Percentiles rank a stretch among this genome's conserved stretches.
phyloP scores from a whole-genome alignment of 148 eudicot genomes.

The Cornus controversa region DNA sequence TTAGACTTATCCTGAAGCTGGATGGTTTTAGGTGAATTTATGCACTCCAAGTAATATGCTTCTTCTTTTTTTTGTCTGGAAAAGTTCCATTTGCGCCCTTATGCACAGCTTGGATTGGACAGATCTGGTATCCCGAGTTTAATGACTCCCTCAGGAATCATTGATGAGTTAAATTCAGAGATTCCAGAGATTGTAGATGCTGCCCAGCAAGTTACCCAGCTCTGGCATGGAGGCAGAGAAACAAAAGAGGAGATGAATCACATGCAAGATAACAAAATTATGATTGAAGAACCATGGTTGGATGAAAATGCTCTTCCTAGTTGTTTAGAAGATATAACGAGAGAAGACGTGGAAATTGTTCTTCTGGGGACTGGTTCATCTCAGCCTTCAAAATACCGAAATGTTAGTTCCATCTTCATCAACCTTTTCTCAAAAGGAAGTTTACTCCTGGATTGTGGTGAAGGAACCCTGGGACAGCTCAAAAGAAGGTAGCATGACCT shows the following conservation, averaged over 20 bases:
- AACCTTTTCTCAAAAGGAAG: slow-evolving; percentile 88
- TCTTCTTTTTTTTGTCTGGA: slow-evolving; percentile 7
- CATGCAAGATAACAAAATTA: slow-evolving; percentile 13
- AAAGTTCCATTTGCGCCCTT: slow-evolving; percentile 89
- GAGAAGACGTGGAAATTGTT: slow-evolving; percentile 95
- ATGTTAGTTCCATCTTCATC: slow-evolving; percentile 82
- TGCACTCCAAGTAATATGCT: not conserved
- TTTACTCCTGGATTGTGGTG: slow-evolving; percentile 90
- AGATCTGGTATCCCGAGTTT: slow-evolving; percentile 54
- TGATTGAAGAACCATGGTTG: slow-evolving; percentile 75
- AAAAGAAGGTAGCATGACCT: slow-evolving; percentile 67
- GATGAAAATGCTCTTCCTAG: slow-evolving; percentile 55
- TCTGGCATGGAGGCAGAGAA: slow-evolving; percentile 36
- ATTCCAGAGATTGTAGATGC: slow-evolving; percentile 77
- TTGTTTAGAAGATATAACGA: slow-evolving; percentile 71
- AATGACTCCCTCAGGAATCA: slow-evolving; percentile 36
- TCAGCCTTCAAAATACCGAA: slow-evolving; percentile 96
- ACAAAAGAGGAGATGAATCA: slow-evolving; percentile 16
- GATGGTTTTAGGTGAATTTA: no score
- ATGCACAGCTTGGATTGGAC: slow-evolving; percentile 73
- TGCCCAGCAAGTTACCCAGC: slow-evolving; percentile 50
- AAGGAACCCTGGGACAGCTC: slow-evolving; percentile 94
- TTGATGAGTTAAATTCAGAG: slow-evolving; percentile 62
- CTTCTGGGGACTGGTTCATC: slow-evolving; percentile 98
- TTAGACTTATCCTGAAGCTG: no score